Conservation (phyloP, 345 rosid genomes). For the Hypericum perforatum region DNA sequence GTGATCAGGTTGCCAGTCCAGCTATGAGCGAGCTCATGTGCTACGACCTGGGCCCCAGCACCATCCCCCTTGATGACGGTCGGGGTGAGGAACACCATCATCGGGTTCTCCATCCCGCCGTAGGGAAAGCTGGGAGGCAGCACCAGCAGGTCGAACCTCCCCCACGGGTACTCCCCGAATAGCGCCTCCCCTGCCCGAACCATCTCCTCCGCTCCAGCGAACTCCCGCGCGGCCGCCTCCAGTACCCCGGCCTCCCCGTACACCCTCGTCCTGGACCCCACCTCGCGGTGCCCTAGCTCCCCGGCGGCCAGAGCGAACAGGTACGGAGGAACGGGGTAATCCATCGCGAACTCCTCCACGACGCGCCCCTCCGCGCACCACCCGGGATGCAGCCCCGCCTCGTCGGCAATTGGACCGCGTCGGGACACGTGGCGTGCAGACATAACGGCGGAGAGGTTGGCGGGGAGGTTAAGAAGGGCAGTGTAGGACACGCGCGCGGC, state of each 20-base stretch:
- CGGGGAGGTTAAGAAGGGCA: slow-evolving; percentile 54
- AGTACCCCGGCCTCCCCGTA: slow-evolving; percentile 52
- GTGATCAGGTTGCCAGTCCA: slow-evolving; percentile 95
- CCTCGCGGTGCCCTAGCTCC: slow-evolving; percentile 65
- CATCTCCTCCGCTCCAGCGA: slow-evolving; percentile 88
- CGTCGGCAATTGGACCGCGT: slow-evolving; percentile 43
- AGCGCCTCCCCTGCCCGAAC: slow-evolving; percentile 69
- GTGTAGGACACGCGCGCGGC: slow-evolving; percentile 68
- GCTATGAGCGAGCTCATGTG: slow-evolving; percentile 87
- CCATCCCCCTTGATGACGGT: slow-evolving; percentile 87
- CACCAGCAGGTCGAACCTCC: slow-evolving; percentile 76
- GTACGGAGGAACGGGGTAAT: slow-evolving; percentile 88
- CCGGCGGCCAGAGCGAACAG: slow-evolving; percentile 89
- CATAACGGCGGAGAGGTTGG: slow-evolving; percentile 73
- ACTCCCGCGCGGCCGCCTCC: slow-evolving; percentile 73
- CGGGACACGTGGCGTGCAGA: slow-evolving; percentile 63
- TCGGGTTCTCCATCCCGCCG: slow-evolving; percentile 91
- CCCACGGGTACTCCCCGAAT: slow-evolving; percentile 81
- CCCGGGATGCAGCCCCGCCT: slow-evolving; percentile 21
- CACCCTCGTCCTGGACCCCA: slow-evolving; percentile 82
- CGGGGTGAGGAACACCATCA: slow-evolving; percentile 83
- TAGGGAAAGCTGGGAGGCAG: slow-evolving; percentile 91
- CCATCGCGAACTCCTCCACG: slow-evolving; percentile 84
- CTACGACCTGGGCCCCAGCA: slow-evolving; percentile 81
- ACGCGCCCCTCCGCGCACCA: slow-evolving; percentile 70